Conservation (phyloP, 345 rosid species). For the Linum tenue region DNA sequence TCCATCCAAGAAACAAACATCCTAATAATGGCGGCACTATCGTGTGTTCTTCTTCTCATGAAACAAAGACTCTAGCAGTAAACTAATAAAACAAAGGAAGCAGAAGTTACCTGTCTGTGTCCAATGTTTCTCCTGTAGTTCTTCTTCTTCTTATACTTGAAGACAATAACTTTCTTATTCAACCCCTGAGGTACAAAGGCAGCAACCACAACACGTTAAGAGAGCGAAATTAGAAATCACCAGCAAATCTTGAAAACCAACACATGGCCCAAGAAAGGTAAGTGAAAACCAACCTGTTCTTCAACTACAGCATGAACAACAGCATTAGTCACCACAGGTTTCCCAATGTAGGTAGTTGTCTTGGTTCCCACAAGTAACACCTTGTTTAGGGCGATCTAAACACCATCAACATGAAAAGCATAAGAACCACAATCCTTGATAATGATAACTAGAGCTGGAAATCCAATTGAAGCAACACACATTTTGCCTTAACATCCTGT, state of each 20-base stretch:
- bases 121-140: slow-evolving; percentile 93
- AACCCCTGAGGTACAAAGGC: slow-evolving; percentile 46
- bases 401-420: background rate
- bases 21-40: too few relatives aligned
- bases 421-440: too few relatives aligned
- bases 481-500: too few relatives aligned
- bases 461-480: too few relatives aligned
- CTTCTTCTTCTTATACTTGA: slow-evolving; percentile 92
- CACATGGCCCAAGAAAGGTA: background rate
- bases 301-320: slow-evolving; percentile 93
- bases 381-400: slow-evolving; percentile 72
- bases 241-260: background rate
- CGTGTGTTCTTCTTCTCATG: background rate
- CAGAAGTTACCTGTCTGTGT: slow-evolving; percentile 69
- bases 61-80: too few relatives aligned
- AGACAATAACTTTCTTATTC: slow-evolving; percentile 69
- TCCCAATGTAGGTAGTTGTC: slow-evolving; percentile 75
- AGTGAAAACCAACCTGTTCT: slow-evolving; percentile 49
- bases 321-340: slow-evolving; percentile 88
- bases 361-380: slow-evolving; percentile 94
- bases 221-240: background rate
- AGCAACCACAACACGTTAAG: background rate
- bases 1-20: too few relatives aligned
- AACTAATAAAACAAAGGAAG: background rate
- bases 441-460: too few relatives aligned